Evolutionary conservation across 129 eudicot genomes (phyloP), one percentile per base, ranked within the genome.

Genomic region (Chrysanthemum lavandulifolium): DNA sequence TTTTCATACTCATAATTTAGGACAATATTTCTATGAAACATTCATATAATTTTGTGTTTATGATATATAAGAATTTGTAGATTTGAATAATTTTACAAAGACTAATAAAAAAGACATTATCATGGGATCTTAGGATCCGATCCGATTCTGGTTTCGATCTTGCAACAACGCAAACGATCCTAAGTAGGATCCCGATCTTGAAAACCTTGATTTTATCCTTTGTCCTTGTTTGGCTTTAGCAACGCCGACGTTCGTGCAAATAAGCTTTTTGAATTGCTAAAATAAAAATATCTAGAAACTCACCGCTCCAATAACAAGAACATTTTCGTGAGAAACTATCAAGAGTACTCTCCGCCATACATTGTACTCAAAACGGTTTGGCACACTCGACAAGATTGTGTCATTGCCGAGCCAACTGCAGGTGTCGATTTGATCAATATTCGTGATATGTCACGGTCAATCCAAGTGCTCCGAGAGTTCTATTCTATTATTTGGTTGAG

Each of bases 401-500:
- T 4, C 40, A 9, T 64, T 81, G 71, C 81, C 74, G 3, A 81
- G 84, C 23, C 81, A 81, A 57, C 81, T 43, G 68, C 27, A 69
- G 81, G 81, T 43, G 81, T 75, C 14, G 62, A 75, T 49, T 47
- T 81, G 43, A 75, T 64, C 84, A 75, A 70, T 80, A 75, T 48
- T 75, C 80, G 0, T 80, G 84, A 45, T 81, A 81, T 75, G 84
- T 81, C 13, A 81, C 80, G 2, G 74, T 76, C 33, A 29, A 75
- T 75, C 78, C 69, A 9, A 64, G n/a, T 10, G 77, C 81, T 7
- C 81, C 78, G 31, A 76, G 76, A 31, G 84, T 74, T 56, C 81
- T 81, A 47, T 81, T 81, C 78, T 81, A 81, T 58, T 81, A 81
- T 57, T 76, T 81, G 1, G 84, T 71, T 11, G 84, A 81, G 77